Base-by-base conservation (phyloP, 768 basidiomycete genomes). In the Atractiella rhizophila region DNA sequence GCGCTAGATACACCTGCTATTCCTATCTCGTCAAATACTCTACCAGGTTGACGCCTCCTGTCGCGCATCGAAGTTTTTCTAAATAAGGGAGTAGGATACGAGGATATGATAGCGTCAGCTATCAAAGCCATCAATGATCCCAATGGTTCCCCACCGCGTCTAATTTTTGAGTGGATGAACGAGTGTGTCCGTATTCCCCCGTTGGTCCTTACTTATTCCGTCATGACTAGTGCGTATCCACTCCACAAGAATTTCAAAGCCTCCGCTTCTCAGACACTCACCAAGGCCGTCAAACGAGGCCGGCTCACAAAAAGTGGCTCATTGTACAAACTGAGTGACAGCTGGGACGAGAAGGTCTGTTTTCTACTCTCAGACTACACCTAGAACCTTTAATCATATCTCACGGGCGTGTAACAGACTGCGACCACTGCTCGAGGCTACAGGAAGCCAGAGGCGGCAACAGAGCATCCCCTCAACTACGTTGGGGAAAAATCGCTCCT, bases 71-170 rank as follows among this genome's bases (percentile, higher is more conserved):
- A n/a, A n/a, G n/a, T n/a, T n/a, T n/a, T n/a, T n/a, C n/a, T n/a
- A n/a, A n/a, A n/a, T n/a, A n/a, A n/a, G n/a, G n/a, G n/a, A n/a
- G n/a, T n/a, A n/a, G n/a, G n/a, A n/a, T 85, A 85, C 43, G 80
- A 85, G 53, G 80, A 83, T 47, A 85, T 85, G 81, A 76, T 83
- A 15, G 76, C 74, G 10, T 75, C 77, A 53, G 79, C 78, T 1
- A 60, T 85, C 20, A 58, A 62, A 12, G 74, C 73, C 41, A 65
- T 68, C 31, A 63, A 60, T 6, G 76, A 79, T 43, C 63, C 70
- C 1, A 76, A 83, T 34, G 81, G 81, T 15, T 68, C 69, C 41
- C 73, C 73, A 6, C 81, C 81, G n/a, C 82, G 78, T 56, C 70
- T 71, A 45, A 53, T 85, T 24, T 85, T 80, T 55, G 61, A 68